A percentile compares a stretch with the other conserved stretches of the same genome.
These are phyloP conservation scores for Rhipidocladum racemiflorum DNA, from an alignment of 176 grass and related monocot genomes.

Conservation along the genomic window DNA sequence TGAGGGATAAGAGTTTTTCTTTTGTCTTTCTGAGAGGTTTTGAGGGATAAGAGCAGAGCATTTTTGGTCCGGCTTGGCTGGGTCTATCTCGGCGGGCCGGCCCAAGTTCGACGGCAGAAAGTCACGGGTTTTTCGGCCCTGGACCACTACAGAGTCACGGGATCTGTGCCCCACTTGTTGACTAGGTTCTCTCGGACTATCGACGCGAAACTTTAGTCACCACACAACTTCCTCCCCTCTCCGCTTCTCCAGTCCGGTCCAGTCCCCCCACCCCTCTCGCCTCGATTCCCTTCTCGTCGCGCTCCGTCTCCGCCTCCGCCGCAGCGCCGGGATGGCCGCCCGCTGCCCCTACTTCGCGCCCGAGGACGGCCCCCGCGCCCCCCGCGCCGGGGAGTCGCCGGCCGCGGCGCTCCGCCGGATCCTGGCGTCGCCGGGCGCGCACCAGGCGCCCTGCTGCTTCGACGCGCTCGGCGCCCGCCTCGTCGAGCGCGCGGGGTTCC, in stretches of 20 bases:
- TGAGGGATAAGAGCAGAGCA: too few relatives aligned
- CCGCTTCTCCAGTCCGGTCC: background rate
- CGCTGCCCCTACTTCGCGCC: slow-evolving; percentile 37
- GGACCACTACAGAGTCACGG: background rate
- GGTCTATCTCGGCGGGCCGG: too few relatives aligned
- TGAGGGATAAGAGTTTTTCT: too few relatives aligned
- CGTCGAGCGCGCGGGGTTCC: slow-evolving; percentile 70
- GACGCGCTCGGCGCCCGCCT: slow-evolving; percentile 86
- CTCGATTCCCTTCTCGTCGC: background rate
- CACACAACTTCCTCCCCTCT: background rate
- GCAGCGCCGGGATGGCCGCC: slow-evolving; percentile 11
- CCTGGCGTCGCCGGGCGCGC: slow-evolving; percentile 60
- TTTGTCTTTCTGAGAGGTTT: too few relatives aligned
- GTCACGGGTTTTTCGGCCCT: too few relatives aligned
- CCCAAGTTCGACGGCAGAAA: too few relatives aligned
- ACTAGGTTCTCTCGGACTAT: background rate
- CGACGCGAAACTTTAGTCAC: too few relatives aligned
- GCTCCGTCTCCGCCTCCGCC: background rate
- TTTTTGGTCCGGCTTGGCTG: too few relatives aligned
- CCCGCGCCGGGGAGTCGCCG: slow-evolving; percentile 32
- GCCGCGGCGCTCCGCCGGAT: slow-evolving; percentile 61
- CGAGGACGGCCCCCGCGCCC: slow-evolving; percentile 18
- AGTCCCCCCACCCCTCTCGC: background rate
- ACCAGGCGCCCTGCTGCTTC: slow-evolving; percentile 87
- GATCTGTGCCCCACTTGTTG: background rate